Evolutionary conservation across 2,329 filamentous ascomycete genomes (phyloP), one percentile per base, ranked within the genome.

Genomic region (Zymoseptoria pseudotritici): DNA sequence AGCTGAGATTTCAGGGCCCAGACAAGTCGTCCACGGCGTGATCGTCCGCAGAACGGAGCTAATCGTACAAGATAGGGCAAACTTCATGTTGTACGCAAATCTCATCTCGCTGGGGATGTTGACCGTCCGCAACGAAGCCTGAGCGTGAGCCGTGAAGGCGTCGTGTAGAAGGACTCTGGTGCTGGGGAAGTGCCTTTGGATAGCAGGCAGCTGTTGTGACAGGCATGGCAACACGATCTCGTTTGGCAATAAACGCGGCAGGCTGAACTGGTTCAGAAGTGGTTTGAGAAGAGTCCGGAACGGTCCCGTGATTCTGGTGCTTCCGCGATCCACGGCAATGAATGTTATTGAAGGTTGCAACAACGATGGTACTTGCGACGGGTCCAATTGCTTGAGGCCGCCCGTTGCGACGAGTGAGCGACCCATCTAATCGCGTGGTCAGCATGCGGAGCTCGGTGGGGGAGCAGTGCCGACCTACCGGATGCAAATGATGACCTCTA

Each of bases 71-170:
- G 50, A 17, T 11, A 52, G 50, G 11, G 50, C 20, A 26, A 52
- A 52, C 22, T 52, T 52, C 11, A 52, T 21, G 22, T 52, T 21
- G 50, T 52, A 52, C 11, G 50, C 20, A 26, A 59, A 59, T 21
- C 20, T 24, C 11, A 50, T 52, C n/a, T 19, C 17, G 22, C 42
- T 52, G n/a, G 58, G 58, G 5, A 56, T 46, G 19, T 29, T 42
- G 24, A 59, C 54, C 2, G 58, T 59, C 19, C 58, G 58, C 17
- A 59, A 26, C 13, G 58, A 59, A 24, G 50, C 53, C 42, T 59
- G 58, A 52, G 58, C 58, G 46, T 50, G 19, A 21, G 58, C 58
- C 42, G 22, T 24, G 13, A 59, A 21, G 49, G 58, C 58, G 19
- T 56, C 54, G 11, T 20, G 26, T 19, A 50, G 13, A 36, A 59